Conservation (phyloP, 352 stramenopile genomes). For the Pilasporangium apinafurcum region DNA sequence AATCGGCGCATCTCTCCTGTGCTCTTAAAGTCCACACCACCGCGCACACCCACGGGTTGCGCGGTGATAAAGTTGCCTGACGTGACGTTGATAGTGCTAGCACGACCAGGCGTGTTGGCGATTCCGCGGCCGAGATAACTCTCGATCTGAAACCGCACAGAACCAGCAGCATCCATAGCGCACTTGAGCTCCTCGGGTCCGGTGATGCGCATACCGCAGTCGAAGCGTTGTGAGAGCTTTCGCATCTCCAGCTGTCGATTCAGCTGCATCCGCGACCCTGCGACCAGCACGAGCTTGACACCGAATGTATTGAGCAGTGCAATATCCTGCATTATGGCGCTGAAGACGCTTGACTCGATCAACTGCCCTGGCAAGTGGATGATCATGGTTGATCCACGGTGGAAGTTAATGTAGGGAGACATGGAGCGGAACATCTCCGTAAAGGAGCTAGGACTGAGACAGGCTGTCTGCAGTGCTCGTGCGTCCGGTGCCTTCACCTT, state of each 20-base stretch:
- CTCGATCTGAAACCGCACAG: slow-evolving; percentile 87
- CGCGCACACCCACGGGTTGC: slow-evolving; percentile 82
- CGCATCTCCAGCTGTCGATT: slow-evolving; percentile 82
- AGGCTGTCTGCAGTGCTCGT: slow-evolving; percentile 9
- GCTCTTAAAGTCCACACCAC: slow-evolving; percentile 86
- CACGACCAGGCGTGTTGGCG: slow-evolving; percentile 70
- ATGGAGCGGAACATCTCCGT: slow-evolving; percentile 93
- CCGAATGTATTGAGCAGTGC: slow-evolving; percentile 94
- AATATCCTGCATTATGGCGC: slow-evolving; percentile 94
- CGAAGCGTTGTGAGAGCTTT: slow-evolving; percentile 66
- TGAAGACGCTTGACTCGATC: slow-evolving; percentile 89
- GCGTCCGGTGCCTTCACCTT: slow-evolving; percentile 35
- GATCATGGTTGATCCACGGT: slow-evolving; percentile 93
- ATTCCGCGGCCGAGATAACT: slow-evolving; percentile 79
- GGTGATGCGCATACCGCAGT: slow-evolving; percentile 87
- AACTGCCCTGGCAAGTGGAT: slow-evolving; percentile 95
- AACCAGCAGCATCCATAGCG: slow-evolving; percentile 93
- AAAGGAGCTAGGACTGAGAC: slow-evolving; percentile 54
- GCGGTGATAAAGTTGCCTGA: slow-evolving; percentile 97
- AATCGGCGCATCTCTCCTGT: slow-evolving; percentile 92
- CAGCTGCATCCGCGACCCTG: slow-evolving; percentile 93
- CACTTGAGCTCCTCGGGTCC: slow-evolving; percentile 88
- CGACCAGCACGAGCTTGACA: slow-evolving; percentile 93
- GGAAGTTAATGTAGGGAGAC: slow-evolving; percentile 97
- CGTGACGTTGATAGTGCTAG: slow-evolving; percentile 87